phyloP scores from a whole-genome alignment of 2,329 filamentous ascomycete species.

The Neopestalotiopsis sp. region DNA sequence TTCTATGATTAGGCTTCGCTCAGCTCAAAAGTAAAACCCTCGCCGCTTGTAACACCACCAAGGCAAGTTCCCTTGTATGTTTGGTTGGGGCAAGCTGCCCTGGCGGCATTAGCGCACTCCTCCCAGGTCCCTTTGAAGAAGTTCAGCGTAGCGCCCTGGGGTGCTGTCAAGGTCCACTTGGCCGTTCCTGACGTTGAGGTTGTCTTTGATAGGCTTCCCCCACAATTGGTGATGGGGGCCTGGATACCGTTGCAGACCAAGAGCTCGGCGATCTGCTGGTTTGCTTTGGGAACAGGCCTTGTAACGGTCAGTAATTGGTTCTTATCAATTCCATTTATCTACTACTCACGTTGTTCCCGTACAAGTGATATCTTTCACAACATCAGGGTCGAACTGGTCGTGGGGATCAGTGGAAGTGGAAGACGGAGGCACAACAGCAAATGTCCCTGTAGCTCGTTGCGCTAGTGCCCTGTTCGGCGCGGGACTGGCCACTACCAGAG shows the following conservation, averaged over 20 bases:
- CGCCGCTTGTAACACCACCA: background rate
- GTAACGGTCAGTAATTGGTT: background rate
- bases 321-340: background rate
- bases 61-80: background rate
- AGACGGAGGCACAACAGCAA: background rate
- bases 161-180: background rate
- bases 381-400: background rate
- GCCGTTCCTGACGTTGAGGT: background rate
- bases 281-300: background rate
- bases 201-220: background rate
- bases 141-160: background rate
- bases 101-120: background rate
- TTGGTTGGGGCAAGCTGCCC: background rate
- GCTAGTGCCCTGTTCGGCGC: background rate
- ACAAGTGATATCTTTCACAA: background rate
- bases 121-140: background rate
- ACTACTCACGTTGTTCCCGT: background rate
- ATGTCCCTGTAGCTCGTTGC: background rate
- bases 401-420: background rate
- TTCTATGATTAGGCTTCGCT: background rate
- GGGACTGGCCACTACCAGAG: background rate
- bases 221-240: background rate
- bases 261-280: background rate
- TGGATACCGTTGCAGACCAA: background rate
- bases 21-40: background rate